A percentile compares a stretch with the other conserved stretches of the same genome.
Evolutionary conservation across 805 yeast species (phyloP).

Genomic region (Candida peoriensis): DNA sequence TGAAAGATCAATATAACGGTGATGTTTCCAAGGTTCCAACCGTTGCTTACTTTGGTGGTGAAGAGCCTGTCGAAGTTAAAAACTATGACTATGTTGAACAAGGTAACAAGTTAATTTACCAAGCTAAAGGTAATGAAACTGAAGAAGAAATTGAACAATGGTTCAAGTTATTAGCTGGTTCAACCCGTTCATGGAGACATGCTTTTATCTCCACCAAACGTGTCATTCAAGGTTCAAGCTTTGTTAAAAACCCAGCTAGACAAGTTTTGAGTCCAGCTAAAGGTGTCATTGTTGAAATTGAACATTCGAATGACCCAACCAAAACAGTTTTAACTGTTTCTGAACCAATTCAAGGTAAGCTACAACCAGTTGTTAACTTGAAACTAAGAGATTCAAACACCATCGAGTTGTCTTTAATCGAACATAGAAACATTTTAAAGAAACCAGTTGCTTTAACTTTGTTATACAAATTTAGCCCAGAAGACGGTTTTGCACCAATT

Average conservation of each 20-base stretch:
- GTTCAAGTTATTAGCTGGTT: slow-evolving; percentile 81
- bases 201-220: slow-evolving; percentile 79
- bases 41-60: slow-evolving; percentile 85
- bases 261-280: slow-evolving; percentile 74
- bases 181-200: slow-evolving; percentile 77
- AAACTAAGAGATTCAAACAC: slow-evolving; percentile 42
- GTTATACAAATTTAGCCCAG: slow-evolving; percentile 72
- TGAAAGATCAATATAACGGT: slow-evolving; percentile 65
- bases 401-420: slow-evolving; percentile 73
- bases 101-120: slow-evolving; percentile 31
- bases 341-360: slow-evolving; percentile 70
- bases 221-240: slow-evolving; percentile 81
- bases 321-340: slow-evolving; percentile 59
- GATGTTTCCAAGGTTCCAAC: slow-evolving; percentile 74
- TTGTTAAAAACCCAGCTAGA: slow-evolving; percentile 72
- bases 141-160: slow-evolving; percentile 53
- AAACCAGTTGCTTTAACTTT: slow-evolving; percentile 71
- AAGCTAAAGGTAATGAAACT: slow-evolving; percentile 32
- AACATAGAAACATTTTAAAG: slow-evolving; percentile 79
- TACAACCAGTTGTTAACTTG: slow-evolving; percentile 61
- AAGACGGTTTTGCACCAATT: slow-evolving; percentile 94
- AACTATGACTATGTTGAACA: slow-evolving; percentile 23
- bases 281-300: slow-evolving; percentile 58
- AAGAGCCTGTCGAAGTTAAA: slow-evolving; percentile 38
- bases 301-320: slow-evolving; percentile 41